Evolutionary conservation across 108 stramenopile genomes (phyloP), one percentile per base, ranked within the genome.

Genomic region (Phaeodactylum tricornutum): DNA sequence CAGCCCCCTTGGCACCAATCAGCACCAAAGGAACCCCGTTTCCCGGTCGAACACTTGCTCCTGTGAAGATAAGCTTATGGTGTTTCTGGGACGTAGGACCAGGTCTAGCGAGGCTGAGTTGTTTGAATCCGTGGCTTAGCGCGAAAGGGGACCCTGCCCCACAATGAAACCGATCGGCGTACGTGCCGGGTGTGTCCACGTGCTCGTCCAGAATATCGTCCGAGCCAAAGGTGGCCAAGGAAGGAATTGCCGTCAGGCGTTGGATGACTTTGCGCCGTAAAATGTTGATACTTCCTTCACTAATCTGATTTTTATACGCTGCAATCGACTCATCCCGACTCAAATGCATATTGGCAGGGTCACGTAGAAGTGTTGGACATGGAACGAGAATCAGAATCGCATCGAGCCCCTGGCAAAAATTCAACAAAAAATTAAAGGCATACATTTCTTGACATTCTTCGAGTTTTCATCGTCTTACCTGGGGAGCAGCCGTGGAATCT

Each of bases 1-100:
- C 63, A 2, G 79, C 84, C 35, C 62, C 57, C 44, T 73, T 82
- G 11, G 84, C 76, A 12, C 89, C 85, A 29, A 87, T 77, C 29
- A 94, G 56, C 12, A 94, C 90, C 23, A 95, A 58, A 1, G 94
- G 92, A 5, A 93, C 90, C 5, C 94, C 94, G 51, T 93, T 95
- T 1, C 94, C 94, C 2, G 94, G 94, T 14, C 87, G 55, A 32
- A 63, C 86, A 31, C 83, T 86, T 4, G 94, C 94, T 34, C 92
- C 94, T 52, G 81, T 81, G 57, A 67, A 92, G 22, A 84, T 47
- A 6, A 92, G 64, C 50, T 82, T 87, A 2, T 55, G 60, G 31
- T 63, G 53, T 22, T 51, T 43, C 21, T 28, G 30, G 16, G 57
- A 69, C n/a, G 63, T 35, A 4, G 59, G 55, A 14, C 71, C 62